Base-by-base conservation (phyloP, 306 rosid species). In the Prosopis cineraria region DNA sequence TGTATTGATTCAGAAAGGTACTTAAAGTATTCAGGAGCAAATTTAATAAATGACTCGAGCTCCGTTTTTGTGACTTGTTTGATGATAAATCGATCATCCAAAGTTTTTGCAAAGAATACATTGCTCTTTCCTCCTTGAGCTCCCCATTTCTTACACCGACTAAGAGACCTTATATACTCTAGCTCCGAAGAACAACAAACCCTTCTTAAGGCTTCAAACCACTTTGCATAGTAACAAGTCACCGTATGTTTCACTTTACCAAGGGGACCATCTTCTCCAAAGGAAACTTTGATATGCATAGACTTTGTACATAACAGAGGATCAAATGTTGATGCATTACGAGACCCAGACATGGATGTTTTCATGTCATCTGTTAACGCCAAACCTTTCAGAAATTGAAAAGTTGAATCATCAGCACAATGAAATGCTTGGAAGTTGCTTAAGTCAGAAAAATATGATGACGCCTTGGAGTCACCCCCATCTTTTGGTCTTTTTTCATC, bases 121-220 rank as follows among this genome's bases (percentile, higher is more conserved):
- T 96, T 96, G 81, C 98, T 96, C 91, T 96, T 96, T 17, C 99
- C 99, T 73, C 99, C 99, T 84, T 93, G 97, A 85, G 99, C 98
- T 79, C 96, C 88, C 99, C 99, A 96, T 75, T 88, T 90, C 90
- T 90, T 96, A 78, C 99, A 91, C 78, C 98, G 98, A 75, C 99
- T 90, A 40, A 96, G 84, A 80, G 99, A 96, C 86, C 98, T 91
- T 79, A 93, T 65, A 55, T 69, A 96, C 78, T 93, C 96, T 0
- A 90, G 87, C 87, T 96, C 99, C 5, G 98, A 93, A 77, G 94
- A 89, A 79, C 99, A 96, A 59, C 98, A 93, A 65, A 86, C 88
- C 85, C 86, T 91, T 81, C 99, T 85, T 71, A 96, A 81, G 82
- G 94, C 93, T 65, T 91, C 97, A 87, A 96, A 96, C 75, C 87